Evolutionary conservation across 768 basidiomycete species (phyloP).

Genomic region (Tulasnella sp.): DNA sequence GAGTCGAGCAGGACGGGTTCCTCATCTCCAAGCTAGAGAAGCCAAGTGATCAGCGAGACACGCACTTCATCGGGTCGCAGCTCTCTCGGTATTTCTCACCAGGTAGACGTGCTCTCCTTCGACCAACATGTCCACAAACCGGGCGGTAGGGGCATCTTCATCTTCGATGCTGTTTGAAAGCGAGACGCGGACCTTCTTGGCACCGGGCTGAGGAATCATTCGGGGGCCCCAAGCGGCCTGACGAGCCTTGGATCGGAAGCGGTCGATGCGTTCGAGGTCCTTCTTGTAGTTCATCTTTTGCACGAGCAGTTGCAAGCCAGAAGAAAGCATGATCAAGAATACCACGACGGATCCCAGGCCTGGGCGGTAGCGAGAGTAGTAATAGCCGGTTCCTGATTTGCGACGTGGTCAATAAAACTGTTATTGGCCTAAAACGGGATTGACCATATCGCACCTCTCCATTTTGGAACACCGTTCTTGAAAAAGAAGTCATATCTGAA

Average conservation of each 20-base stretch:
- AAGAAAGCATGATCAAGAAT: conserved; percentile 78
- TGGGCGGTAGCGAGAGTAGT: conserved; percentile 95
- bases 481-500: conserved; percentile 65
- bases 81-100: conserved; percentile 50
- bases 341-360: conserved; percentile 77
- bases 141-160: conserved; percentile 22
- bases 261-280: conserved; percentile 70
- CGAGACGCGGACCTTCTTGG: conserved; percentile 62
- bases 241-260: conserved; percentile 63
- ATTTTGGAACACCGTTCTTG: conserved; percentile 96
- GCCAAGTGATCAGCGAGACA: conserved; percentile 9
- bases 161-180: conserved; percentile 28
- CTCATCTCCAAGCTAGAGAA: conserved; percentile 63
- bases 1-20: conserved; percentile 61
- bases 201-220: conserved; percentile 61
- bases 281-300: conserved; percentile 75
- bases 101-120: conserved; percentile 75
- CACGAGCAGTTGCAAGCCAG: conserved; percentile 79
- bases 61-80: conserved; percentile 30
- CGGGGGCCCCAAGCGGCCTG: conserved; percentile 83
- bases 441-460: conserved; percentile 60
- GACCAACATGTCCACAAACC: conserved; percentile 78
- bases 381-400: conserved; percentile 76
- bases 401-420: not conserved
- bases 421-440: not conserved